Conservation (phyloP, 768 basidiomycete genomes). For the Suillus ampliporus region DNA sequence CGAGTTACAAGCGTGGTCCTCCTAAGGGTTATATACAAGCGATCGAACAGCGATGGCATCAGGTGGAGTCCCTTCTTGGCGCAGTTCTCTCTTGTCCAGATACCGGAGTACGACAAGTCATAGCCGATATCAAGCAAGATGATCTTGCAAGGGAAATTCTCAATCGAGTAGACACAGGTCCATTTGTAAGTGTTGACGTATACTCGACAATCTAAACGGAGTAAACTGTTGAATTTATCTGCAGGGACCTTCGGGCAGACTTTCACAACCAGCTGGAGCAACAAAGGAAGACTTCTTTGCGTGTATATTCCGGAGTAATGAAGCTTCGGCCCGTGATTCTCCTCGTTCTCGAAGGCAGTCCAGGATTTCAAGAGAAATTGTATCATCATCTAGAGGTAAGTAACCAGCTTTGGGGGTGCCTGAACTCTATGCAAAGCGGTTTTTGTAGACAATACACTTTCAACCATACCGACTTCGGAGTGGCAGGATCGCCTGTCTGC, state of each 20-base stretch:
- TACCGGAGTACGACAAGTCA: slow-evolving; percentile 62
- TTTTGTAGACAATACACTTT: slow-evolving; percentile 57
- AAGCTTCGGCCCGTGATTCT: slow-evolving; percentile 54
- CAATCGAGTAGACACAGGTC: slow-evolving; percentile 75
- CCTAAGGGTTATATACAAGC: slow-evolving; percentile 94
- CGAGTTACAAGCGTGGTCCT: slow-evolving; percentile 82
- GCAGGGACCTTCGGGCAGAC: slow-evolving; percentile 74
- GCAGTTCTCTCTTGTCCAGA: slow-evolving; percentile 78
- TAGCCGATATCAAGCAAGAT: slow-evolving; percentile 71
- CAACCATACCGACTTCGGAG: slow-evolving; percentile 70
- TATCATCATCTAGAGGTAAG: slow-evolving; percentile 69
- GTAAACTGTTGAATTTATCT: slow-evolving; percentile 14
- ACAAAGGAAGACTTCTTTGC: slow-evolving; percentile 83
- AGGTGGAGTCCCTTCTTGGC: slow-evolving; percentile 89
- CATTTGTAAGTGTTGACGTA: slow-evolving; percentile 56
- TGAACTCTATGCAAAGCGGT: slow-evolving; percentile 15
- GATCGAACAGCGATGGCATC: slow-evolving; percentile 90
- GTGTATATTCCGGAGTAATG: slow-evolving; percentile 67
- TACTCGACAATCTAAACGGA: background rate
- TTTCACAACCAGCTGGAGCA: slow-evolving; percentile 61
- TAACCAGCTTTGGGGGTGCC: slow-evolving; percentile 9
- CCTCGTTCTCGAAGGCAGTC: slow-evolving; percentile 75
- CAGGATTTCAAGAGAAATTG: slow-evolving; percentile 77
- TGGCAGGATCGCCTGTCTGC: slow-evolving; percentile 79
- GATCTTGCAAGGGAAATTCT: slow-evolving; percentile 80